Base-by-base conservation (phyloP, 441 rosid species). In the Theobroma grandiflorum region DNA sequence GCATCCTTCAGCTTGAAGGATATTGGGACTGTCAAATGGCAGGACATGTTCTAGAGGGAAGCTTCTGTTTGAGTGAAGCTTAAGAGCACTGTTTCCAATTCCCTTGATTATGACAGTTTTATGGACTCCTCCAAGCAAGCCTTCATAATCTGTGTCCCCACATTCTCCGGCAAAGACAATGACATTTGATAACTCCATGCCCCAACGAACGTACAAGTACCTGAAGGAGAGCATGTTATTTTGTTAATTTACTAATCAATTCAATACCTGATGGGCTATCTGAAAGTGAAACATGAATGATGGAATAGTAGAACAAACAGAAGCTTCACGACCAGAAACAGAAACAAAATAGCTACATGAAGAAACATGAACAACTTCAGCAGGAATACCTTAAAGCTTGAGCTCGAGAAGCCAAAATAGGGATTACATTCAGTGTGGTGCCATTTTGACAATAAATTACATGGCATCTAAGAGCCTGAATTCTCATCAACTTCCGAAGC, bases 101-200 rank as follows among this genome's bases (percentile, higher is more conserved):
- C 96, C 94, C 83, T 88, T 95, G 31, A 95, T 72, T 72, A 91
- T 86, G 43, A 95, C 87, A 6, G 94, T 91, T 88, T 91, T 95
- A 74, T 89, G 98, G 61, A 90, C 53, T 15, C 98, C 98, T n/a
- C 93, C 92, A 15, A 93, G 89, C 82, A 95, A 84, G 45, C 89
- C 91, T 82, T 93, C 98, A 47, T 89, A 93, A 70, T 93, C 97
- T 0, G 97, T 89, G 84, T 95, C 97, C 2, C 98, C 98, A 53
- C 88, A 82, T 74, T 91, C 97, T 82, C 98, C 99, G 14, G 82
- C 87, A 72, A 93, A 89, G 45, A 93, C 90, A 42, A 92, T 91
- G 14, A 89, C 74, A 61, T 86, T 90, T 9, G 90, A 85, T 74
- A 93, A 78, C 68, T 91, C 92, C 14, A 86, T 78, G 12, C 91